These are phyloP conservation scores for Mycena amicta DNA, from an alignment of 768 basidiomycete genomes.

Conservation along the genomic window DNA sequence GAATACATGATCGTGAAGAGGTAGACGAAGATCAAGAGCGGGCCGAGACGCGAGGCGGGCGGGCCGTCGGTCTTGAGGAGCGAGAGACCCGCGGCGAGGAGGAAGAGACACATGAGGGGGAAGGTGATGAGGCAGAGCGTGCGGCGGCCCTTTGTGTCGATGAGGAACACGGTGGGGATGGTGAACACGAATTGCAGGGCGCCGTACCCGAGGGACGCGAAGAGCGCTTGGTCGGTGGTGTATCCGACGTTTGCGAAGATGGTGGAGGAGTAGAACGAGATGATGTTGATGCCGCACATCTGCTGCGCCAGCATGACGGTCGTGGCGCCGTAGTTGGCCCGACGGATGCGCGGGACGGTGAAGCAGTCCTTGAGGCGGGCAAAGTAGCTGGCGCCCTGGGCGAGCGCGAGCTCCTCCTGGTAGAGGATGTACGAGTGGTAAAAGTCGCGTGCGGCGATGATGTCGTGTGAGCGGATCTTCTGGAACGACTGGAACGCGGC, in stretches of 20 bases:
- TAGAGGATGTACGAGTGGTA: constrained; percentile 16
- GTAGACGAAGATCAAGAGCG: constrained; percentile 23
- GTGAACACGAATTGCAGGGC: constrained; percentile 25
- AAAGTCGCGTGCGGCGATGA: constrained; percentile 80
- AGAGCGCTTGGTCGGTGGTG: constrained; percentile 21
- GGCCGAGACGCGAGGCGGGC: not conserved
- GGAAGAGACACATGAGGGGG: constrained; percentile 44
- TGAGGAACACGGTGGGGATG: constrained; percentile 20
- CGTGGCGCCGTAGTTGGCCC: constrained; percentile 48
- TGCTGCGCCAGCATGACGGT: constrained; percentile 23
- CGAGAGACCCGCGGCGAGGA: constrained; percentile 42
- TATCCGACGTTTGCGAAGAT: constrained; percentile 39
- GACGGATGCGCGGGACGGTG: constrained; percentile 57
- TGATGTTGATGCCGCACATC: constrained; percentile 30
- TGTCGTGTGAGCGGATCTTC: constrained; percentile 65
- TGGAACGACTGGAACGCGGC: constrained; percentile 68
- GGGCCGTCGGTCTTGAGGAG: constrained; percentile 27
- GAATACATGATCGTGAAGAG: constrained; percentile 27
- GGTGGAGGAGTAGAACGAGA: constrained; percentile 42
- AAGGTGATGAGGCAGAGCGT: constrained; percentile 36
- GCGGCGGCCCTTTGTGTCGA: constrained; percentile 27
- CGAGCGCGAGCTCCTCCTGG: constrained; percentile 47
- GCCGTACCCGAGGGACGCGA: constrained; percentile 38
- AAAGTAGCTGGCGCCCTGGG: constrained; percentile 40
- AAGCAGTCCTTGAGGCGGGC: constrained; percentile 50